phyloP scores from a whole-genome alignment of 2,329 filamentous ascomycete genomes.

The Aspergillus brasiliensis region DNA sequence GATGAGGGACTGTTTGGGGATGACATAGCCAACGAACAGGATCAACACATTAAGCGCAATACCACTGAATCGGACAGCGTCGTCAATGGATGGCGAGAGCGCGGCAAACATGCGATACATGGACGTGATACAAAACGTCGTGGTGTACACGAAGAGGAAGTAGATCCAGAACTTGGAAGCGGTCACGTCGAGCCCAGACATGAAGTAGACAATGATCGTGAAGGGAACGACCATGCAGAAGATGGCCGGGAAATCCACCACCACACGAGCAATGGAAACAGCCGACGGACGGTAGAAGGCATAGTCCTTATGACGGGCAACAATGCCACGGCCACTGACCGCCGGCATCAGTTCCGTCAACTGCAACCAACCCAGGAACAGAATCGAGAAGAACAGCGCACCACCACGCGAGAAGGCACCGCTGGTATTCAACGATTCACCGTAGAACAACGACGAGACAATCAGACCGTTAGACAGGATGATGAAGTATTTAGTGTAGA shows the following conservation, averaged over 20 bases:
- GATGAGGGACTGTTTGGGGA: slow-evolving; percentile 64
- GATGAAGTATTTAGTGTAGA: slow-evolving; percentile 79
- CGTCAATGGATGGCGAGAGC: slow-evolving; percentile 65
- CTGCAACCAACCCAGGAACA: slow-evolving; percentile 71
- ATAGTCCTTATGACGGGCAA: slow-evolving; percentile 67
- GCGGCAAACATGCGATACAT: slow-evolving; percentile 69
- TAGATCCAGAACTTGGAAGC: slow-evolving; percentile 68
- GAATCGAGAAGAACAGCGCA: slow-evolving; percentile 66
- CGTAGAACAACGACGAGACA: slow-evolving; percentile 78
- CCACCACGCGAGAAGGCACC: slow-evolving; percentile 67
- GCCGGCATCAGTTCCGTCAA: slow-evolving; percentile 77
- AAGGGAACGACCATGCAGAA: slow-evolving; percentile 62
- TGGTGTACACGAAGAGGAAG: slow-evolving; percentile 65
- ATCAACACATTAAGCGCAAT: slow-evolving; percentile 62
- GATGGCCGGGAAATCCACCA: slow-evolving; percentile 65
- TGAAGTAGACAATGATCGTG: slow-evolving; percentile 66
- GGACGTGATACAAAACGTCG: slow-evolving; percentile 63
- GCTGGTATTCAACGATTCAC: slow-evolving; percentile 59
- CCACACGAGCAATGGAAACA: slow-evolving; percentile 61
- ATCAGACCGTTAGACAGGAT: slow-evolving; percentile 74
- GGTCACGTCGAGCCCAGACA: slow-evolving; percentile 60
- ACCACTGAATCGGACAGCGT: slow-evolving; percentile 66
- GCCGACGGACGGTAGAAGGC: slow-evolving; percentile 71
- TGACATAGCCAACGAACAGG: slow-evolving; percentile 69
- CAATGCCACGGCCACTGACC: slow-evolving; percentile 70